Evolutionary conservation across 2,329 filamentous ascomycete species (phyloP), one percentile per base, ranked within the genome.

Genomic region (Ophiostoma novo-ulmi): DNA sequence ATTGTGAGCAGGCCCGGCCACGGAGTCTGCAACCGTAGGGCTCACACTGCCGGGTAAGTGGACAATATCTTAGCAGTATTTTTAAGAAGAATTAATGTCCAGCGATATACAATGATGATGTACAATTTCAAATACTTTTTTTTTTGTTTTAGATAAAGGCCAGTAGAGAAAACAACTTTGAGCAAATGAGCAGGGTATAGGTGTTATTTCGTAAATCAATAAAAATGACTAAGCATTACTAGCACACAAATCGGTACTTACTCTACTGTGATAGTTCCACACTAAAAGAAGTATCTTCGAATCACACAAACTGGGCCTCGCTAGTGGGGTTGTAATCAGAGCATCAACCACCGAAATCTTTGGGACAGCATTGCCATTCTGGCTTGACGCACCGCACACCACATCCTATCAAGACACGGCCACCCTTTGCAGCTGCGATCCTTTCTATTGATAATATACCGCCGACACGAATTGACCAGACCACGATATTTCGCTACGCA

Each of bases 321-420:
- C 36, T 67, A 67, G 65, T 67, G 65, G 65, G 65, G 65, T 39
- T 48, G n/a, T 39, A 67, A 31, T 35, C 65, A 67, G 52, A 58
- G 36, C 36, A 35, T 39, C 36, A 39, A 39, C 17, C 65, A 13
- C 65, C 65, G 31, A 67, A 67, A 41, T 41, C 41, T n/a, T 65
- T 26, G 22, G 65, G 22, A 26, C 22, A 17, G 48, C 65, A 48
- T 67, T 26, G 65, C 36, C 35, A 65, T 41, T 17, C 13, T 35
- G 64, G 17, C 20, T 41, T n/a, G 31, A 41, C 64, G 64, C 36
- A 17, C 7, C 11, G 64, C 64, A 66, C 64, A 66, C 64, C 38
- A 44, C 3, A 41, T 5, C 63, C 20, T 5, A 41, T 22, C 39
- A 39, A 38, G 64, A 44, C 7, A 44, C 64, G 35, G 38, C 64